phyloP scores from a whole-genome alignment of 805 yeast genomes.

The Saccharomycopsis malanga region DNA sequence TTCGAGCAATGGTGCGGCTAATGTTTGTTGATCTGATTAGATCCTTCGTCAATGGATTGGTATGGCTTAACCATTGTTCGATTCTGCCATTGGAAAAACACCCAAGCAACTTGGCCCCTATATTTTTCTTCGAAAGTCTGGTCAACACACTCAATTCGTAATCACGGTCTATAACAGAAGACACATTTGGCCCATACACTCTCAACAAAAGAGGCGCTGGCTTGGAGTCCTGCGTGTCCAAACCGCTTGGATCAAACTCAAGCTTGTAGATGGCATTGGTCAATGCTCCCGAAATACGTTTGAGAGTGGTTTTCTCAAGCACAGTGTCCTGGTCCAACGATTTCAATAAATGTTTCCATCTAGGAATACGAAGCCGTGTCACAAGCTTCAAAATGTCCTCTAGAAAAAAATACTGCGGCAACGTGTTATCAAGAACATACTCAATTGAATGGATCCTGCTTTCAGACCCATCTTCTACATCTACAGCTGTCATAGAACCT shows the following conservation, averaged over 20 bases:
- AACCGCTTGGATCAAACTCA: conserved; percentile 31
- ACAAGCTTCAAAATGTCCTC: conserved; percentile 66
- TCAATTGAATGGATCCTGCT: conserved; percentile 41
- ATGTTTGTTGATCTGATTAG: conserved; percentile 72
- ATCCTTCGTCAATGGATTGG: conserved; percentile 63
- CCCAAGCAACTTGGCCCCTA: conserved; percentile 86
- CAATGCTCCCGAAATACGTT: conserved; percentile 83
- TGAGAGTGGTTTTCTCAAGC: conserved; percentile 42
- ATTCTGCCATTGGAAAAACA: conserved; percentile 89
- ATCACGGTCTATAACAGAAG: conserved; percentile 77
- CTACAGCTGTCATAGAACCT: conserved; percentile 27
- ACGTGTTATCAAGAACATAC: conserved; percentile 60
- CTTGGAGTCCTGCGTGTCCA: background rate
- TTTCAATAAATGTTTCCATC: conserved; percentile 60
- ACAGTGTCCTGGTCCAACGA: conserved; percentile 27
- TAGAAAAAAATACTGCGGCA: conserved; percentile 80
- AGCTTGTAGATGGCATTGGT: conserved; percentile 85
- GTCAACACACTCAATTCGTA: conserved; percentile 66
- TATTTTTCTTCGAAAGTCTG: conserved; percentile 65
- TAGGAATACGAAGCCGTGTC: conserved; percentile 58
- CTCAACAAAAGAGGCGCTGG: conserved; percentile 63
- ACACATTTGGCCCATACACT: conserved; percentile 85
- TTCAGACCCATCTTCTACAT: conserved; percentile 25
- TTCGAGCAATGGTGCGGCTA: conserved; percentile 80
- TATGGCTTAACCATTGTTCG: conserved; percentile 85